A percentile compares a stretch with the other conserved stretches of the same genome.
These are phyloP conservation scores for Durusdinium trenchii DNA, from an alignment of 73 alveolate genomes.

Conservation along the genomic window DNA sequence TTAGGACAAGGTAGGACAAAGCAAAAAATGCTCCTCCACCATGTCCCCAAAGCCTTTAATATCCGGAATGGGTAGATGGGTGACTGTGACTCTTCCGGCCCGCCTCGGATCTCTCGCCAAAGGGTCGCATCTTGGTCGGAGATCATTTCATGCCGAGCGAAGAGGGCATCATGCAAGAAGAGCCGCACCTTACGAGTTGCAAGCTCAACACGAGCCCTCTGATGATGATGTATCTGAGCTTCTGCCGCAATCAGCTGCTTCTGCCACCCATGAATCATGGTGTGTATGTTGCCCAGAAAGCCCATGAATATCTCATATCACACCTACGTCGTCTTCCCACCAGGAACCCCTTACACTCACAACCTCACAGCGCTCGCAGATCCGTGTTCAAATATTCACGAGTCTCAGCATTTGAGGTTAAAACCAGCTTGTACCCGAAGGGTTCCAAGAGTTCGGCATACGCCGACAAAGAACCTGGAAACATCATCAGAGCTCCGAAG, in stretches of 20 bases:
- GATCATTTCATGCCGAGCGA: background rate
- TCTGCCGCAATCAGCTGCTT: too few relatives aligned
- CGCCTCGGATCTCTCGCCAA: slow-evolving; percentile 18
- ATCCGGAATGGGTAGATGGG: background rate
- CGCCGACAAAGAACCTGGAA: slow-evolving; percentile 40
- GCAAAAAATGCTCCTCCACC: too few relatives aligned
- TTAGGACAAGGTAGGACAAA: too few relatives aligned
- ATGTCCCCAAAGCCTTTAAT: too few relatives aligned
- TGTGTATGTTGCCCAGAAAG: too few relatives aligned
- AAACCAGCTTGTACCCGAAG: slow-evolving; percentile 36
- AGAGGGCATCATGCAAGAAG: slow-evolving; percentile 24
- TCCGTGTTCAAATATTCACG: background rate
- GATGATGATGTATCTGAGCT: background rate
- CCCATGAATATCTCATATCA: too few relatives aligned
- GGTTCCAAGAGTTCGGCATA: slow-evolving; percentile 38
- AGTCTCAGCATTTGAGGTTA: background rate
- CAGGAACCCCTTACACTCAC: too few relatives aligned
- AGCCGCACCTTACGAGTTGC: slow-evolving; percentile 10
- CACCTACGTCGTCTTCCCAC: too few relatives aligned
- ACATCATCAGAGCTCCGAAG: background rate
- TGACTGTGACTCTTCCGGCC: background rate
- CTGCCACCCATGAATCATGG: too few relatives aligned
- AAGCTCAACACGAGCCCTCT: background rate
- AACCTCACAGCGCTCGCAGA: too few relatives aligned
- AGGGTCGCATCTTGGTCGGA: background rate